A percentile compares a stretch with the other conserved stretches of the same genome.
Conservation (phyloP, 176 grass and related monocot genomes). For the Raddia guianensis region DNA sequence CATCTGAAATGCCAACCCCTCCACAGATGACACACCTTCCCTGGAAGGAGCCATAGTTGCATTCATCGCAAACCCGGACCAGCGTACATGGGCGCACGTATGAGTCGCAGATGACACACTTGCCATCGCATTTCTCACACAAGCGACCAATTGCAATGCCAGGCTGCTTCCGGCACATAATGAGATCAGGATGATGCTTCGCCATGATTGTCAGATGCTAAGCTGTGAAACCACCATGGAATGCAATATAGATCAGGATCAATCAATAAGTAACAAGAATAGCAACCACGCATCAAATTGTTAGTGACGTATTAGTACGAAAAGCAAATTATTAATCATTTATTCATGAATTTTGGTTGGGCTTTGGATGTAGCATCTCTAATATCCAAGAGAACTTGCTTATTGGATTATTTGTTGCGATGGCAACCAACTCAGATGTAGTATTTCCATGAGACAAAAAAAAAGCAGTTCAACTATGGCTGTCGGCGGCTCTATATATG, state of each 20-base stretch:
- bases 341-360: not conserved
- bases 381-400: not conserved
- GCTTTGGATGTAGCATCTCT: not conserved
- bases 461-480: not conserved
- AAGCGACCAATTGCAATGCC: constrained; percentile 75
- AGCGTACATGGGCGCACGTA: constrained; percentile 78
- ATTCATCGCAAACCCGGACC: constrained; percentile 79
- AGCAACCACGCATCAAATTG: not conserved
- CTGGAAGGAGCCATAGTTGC: constrained; percentile 86
- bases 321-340: constrained; percentile 2
- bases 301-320: not conserved
- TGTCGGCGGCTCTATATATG: no score
- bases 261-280: not conserved
- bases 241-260: not conserved
- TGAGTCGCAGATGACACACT: constrained; percentile 80
- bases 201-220: constrained; percentile 58
- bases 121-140: constrained; percentile 82
- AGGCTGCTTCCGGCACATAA: constrained; percentile 86
- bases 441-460: not conserved
- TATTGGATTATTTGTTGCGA: constrained; percentile 9
- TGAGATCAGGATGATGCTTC: constrained; percentile 86
- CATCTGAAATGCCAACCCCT: constrained; percentile 81
- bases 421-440: not conserved
- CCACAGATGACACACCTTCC: constrained; percentile 86
- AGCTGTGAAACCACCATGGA: constrained; percentile 19